Base-by-base conservation (phyloP, 2,329 filamentous ascomycete species). In the Neonectria faginata region DNA sequence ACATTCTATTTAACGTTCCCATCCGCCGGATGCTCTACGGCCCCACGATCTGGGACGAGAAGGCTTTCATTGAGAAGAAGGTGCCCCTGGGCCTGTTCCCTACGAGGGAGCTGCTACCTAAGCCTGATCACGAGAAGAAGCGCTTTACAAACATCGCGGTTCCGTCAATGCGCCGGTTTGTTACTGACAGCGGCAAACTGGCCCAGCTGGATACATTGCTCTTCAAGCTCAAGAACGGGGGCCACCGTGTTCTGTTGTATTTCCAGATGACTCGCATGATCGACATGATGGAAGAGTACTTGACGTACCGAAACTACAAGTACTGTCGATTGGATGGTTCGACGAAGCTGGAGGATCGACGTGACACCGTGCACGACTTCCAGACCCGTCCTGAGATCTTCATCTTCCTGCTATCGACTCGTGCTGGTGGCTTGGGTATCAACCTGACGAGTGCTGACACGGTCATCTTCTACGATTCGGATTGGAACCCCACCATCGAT, bases 191-290 rank as follows among this genome's bases (percentile, higher is more conserved):
- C 57, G 96, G 96, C 76, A 99, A 99, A 82, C 88, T 99, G 65
- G 94, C 94, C 51, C 93, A 94, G 76, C 85, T 99, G 55, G 96
- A 99, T 77, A 86, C 92, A 70, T 85, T 99, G 18, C 86, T 99
- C 14, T 92, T 92, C 77, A 88, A 94, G 78, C 89, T 99, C 74
- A 99, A 98, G 85, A 91, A 93, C 67, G 92, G 92, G 67, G 92
- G 92, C 39, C 96, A 99, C 73, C 94, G 96, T 75, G 96, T 99
- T 22, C 85, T 99, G 58, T 84, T 99, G 20, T 99, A 99, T 85
- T 99, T 99, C 92, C 96, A 99, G 84, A 99, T 99, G 96, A 99
- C 96, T 4, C 92, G 93, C 76, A 99, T 99, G 96, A 98, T 99
- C 76, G 95, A 99, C 78, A 84, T 99, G 65, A 98, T 98, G 92